These are phyloP conservation scores for Pisolithus orientalis DNA, from an alignment of 768 basidiomycete genomes.

Conservation along the genomic window DNA sequence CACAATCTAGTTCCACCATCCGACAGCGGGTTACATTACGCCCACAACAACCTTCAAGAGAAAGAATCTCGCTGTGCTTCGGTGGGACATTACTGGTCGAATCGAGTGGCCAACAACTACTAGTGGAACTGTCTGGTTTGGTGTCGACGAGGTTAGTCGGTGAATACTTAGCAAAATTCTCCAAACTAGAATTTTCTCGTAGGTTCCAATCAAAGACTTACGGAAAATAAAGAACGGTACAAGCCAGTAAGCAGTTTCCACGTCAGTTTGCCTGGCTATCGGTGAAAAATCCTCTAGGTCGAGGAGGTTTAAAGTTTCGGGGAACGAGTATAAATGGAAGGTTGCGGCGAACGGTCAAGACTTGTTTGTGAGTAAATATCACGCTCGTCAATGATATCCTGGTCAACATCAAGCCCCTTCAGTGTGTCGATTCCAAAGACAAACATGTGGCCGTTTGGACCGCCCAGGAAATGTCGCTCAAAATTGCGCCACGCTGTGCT, in stretches of 20 bases:
- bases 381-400: background rate
- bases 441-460: slow-evolving; percentile 44
- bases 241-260: slow-evolving; percentile 37
- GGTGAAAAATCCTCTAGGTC: slow-evolving; percentile 32
- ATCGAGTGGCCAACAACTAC: slow-evolving; percentile 46
- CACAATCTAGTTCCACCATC: slow-evolving; percentile 35
- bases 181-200: background rate
- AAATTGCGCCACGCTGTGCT: slow-evolving; percentile 35
- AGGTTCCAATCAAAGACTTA: slow-evolving; percentile 42
- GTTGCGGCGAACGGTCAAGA: slow-evolving; percentile 35
- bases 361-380: slow-evolving; percentile 35
- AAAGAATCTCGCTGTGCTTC: slow-evolving; percentile 36
- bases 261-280: background rate
- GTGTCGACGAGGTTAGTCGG: slow-evolving; percentile 36
- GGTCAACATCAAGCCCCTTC: background rate
- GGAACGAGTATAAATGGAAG: slow-evolving; percentile 55
- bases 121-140: slow-evolving; percentile 43
- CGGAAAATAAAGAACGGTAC: slow-evolving; percentile 42
- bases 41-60: slow-evolving; percentile 45
- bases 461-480: slow-evolving; percentile 32
- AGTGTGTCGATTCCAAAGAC: slow-evolving; percentile 48
- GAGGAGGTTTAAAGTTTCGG: slow-evolving; percentile 45
- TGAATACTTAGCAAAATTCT: background rate
- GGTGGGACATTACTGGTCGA: slow-evolving; percentile 48
- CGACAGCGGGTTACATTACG: slow-evolving; percentile 34